Percentiles rank a stretch among this genome's conserved stretches.
phyloP scores from a whole-genome alignment of 2,329 filamentous ascomycete genomes.

The Nigrospora osmanthi region DNA sequence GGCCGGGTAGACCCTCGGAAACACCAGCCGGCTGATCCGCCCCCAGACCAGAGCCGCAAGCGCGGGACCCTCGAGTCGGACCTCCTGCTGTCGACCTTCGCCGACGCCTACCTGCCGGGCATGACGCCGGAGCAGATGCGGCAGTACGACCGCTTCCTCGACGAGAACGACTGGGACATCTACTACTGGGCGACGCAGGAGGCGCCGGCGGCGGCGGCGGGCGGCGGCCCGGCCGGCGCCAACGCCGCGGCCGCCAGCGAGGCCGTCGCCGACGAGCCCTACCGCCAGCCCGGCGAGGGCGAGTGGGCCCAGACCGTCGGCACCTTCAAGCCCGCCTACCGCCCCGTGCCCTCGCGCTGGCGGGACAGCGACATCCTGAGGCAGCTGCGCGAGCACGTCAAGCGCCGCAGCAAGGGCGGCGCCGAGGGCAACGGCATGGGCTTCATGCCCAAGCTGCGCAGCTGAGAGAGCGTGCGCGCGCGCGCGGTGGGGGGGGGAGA shows the following conservation, averaged over 20 bases:
- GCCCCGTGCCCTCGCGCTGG: constrained; percentile 84
- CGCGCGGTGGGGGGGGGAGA: too few relatives aligned
- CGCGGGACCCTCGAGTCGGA: constrained; percentile 93
- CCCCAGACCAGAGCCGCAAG: constrained; percentile 87
- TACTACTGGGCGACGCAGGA: constrained; percentile 99
- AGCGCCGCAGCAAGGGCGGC: constrained; percentile 56
- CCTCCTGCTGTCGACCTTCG: constrained; percentile 93
- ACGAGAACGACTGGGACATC: constrained; percentile 99
- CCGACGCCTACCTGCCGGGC: constrained; percentile 63
- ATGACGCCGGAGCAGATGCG: constrained; percentile 70
- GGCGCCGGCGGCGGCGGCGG: constrained; percentile 47
- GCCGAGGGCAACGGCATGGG: constrained; percentile 42
- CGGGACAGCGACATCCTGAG: constrained; percentile 70
- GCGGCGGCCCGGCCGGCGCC: constrained; percentile 11
- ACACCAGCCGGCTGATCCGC: background rate
- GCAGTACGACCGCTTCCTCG: constrained; percentile 87
- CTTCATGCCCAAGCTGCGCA: constrained; percentile 45
- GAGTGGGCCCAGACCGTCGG: constrained; percentile 98
- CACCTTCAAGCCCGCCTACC: constrained; percentile 87
- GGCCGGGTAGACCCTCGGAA: too few relatives aligned
- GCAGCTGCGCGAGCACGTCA: constrained; percentile 75
- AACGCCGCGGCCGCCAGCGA: constrained; percentile 18
- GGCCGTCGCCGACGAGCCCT: constrained; percentile 20
- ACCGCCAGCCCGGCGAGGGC: constrained; percentile 38
- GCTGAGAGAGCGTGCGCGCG: constrained; percentile 4